Conservation (phyloP, 1,284 basidiomycete genomes). For the Cryptococcus depauperatus region DNA sequence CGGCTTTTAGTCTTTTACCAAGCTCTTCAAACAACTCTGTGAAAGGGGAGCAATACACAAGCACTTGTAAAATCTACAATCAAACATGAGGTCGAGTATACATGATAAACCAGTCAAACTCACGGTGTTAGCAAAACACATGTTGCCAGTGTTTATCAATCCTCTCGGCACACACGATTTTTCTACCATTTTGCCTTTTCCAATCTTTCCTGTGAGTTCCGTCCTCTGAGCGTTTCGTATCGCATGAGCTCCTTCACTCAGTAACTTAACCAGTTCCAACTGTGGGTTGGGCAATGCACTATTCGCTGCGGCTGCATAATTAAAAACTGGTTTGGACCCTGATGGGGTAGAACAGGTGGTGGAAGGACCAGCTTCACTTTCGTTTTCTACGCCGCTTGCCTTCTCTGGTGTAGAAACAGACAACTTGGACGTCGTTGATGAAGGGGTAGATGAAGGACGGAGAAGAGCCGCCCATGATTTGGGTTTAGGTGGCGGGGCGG, state of each 20-base stretch:
- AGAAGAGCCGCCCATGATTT: constrained; percentile 68
- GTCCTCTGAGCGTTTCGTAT: neutral
- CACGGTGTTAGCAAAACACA: constrained; percentile 93
- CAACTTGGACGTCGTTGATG: constrained; percentile 14
- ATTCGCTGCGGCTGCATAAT: constrained; percentile 39
- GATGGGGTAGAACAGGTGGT: neutral
- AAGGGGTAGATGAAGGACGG: constrained; percentile 32
- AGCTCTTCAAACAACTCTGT: constrained; percentile 69
- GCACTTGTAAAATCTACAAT: constrained; percentile 66
- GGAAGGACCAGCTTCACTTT: neutral
- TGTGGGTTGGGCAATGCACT: constrained; percentile 50
- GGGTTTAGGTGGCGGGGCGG: constrained; percentile 1
- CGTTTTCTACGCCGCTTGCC: no score
- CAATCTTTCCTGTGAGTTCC: neutral
- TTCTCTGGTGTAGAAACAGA: no score
- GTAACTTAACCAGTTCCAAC: constrained; percentile 53
- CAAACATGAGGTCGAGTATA: neutral
- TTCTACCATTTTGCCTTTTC: constrained; percentile 18
- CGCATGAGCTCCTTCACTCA: constrained; percentile 48
- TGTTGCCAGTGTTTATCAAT: constrained; percentile 88
- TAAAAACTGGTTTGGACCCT: constrained; percentile 20
- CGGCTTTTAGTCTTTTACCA: constrained; percentile 51
- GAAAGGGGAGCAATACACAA: constrained; percentile 84
- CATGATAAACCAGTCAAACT: constrained; percentile 12
- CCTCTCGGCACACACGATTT: constrained; percentile 57